Conservation (phyloP, 2,329 filamentous ascomycete species). For the Calonectria pteridis region DNA sequence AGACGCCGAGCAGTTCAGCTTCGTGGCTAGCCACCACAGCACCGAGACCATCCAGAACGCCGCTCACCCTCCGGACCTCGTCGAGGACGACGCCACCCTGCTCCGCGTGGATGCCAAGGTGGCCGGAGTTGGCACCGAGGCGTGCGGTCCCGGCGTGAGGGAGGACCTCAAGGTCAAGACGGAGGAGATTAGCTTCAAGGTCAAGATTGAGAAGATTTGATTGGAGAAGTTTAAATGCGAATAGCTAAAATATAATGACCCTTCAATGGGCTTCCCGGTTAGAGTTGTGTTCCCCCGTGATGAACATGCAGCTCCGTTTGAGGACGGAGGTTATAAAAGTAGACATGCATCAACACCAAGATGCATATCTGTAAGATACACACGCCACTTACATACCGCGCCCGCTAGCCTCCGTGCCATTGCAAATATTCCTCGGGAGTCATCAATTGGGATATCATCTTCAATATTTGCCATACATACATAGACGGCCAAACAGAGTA, state of each 20-base stretch:
- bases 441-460: not conserved
- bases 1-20: slow-evolving; percentile 56
- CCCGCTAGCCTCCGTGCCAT: too few relatives aligned
- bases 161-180: slow-evolving; percentile 59
- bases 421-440: too few relatives aligned
- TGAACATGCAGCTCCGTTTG: not conserved
- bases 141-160: slow-evolving; percentile 62
- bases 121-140: slow-evolving; percentile 63
- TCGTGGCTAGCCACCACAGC: slow-evolving; percentile 67
- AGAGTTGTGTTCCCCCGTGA: not conserved
- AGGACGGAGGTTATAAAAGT: too few relatives aligned
- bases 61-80: slow-evolving; percentile 73
- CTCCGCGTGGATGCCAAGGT: slow-evolving; percentile 60
- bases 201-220: slow-evolving; percentile 52
- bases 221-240: not conserved
- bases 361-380: not conserved
- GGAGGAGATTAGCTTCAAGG: slow-evolving; percentile 56
- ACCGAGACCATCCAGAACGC: slow-evolving; percentile 67
- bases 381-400: not conserved
- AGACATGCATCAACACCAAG: too few relatives aligned
- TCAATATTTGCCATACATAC: not conserved
- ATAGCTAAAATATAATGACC: not conserved
- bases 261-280: not conserved
- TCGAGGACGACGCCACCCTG: slow-evolving; percentile 59
- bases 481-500: too few relatives aligned